Conservation (phyloP, 352 stramenopile genomes). For the Phytophthora rubi region DNA sequence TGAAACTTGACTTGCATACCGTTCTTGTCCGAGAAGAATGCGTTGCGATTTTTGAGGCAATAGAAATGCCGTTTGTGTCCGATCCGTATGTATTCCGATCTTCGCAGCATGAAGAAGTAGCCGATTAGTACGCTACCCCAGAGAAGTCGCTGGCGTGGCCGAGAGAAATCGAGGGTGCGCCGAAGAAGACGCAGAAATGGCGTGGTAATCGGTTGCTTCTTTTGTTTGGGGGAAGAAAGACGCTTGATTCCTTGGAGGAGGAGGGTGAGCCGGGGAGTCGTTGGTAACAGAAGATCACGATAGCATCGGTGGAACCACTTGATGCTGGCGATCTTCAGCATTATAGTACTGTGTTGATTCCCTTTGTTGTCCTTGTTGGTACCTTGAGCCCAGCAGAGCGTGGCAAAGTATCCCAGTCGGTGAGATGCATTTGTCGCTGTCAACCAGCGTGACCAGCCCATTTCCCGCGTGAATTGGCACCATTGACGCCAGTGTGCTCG, state of each 20-base stretch:
- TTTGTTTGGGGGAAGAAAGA: constrained; percentile 2
- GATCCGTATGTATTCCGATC: constrained; percentile 14
- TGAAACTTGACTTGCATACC: neutral
- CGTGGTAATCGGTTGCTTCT: neutral
- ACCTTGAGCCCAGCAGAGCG: constrained; percentile 5
- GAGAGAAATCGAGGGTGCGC: constrained; percentile 12
- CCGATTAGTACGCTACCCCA: constrained; percentile 6
- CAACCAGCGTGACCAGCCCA: constrained; percentile 26
- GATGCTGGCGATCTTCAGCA: neutral
- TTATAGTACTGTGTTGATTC: constrained; percentile 12
- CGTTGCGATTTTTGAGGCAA: constrained; percentile 20
- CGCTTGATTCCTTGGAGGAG: constrained; percentile 11
- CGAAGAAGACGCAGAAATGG: constrained; percentile 14
- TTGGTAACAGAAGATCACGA: neutral
- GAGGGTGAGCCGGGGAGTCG: neutral
- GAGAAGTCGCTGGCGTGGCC: constrained; percentile 9
- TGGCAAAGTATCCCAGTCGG: constrained; percentile 4
- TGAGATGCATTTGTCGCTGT: constrained; percentile 5
- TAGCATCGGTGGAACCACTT: constrained; percentile 8
- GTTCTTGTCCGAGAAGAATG: constrained; percentile 21
- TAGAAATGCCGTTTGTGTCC: neutral
- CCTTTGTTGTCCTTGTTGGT: neutral
- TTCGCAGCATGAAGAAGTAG: constrained; percentile 22
- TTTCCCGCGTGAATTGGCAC: constrained; percentile 17
- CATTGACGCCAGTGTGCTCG: constrained; percentile 22